Conservation (phyloP, 371 early-diverging fungal genomes). For the Mucor plumbeus region DNA sequence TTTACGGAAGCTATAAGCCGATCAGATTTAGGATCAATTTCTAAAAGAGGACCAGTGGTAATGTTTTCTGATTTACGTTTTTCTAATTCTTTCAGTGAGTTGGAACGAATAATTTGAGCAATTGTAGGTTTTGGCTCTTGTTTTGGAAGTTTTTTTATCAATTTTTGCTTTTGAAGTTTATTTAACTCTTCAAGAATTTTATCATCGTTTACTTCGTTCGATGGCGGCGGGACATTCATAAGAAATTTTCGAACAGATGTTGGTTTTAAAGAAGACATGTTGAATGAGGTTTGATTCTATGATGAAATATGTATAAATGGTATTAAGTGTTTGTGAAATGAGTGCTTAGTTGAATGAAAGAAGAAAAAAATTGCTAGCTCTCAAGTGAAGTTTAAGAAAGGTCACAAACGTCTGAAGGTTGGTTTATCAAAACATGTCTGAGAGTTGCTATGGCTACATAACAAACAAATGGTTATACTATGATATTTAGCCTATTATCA, state of each 20-base stretch:
- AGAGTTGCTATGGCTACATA: too few species aligned
- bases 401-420: too few species aligned
- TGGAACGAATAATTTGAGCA: constrained; percentile 1
- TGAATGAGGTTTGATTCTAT: background rate
- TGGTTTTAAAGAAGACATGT: background rate
- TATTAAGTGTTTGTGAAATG: background rate
- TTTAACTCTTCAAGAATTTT: background rate
- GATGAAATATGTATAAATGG: background rate
- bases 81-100: background rate
- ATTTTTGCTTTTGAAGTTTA: background rate
- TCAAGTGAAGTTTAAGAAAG: too few species aligned
- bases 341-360: too few species aligned
- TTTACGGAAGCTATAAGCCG: background rate
- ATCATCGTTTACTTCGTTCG: background rate
- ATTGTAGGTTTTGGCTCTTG: background rate
- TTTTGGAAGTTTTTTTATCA: background rate
- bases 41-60: background rate
- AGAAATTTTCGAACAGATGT: background rate
- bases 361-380: too few species aligned
- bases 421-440: too few species aligned
- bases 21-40: background rate
- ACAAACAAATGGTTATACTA: too few species aligned
- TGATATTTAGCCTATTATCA: too few species aligned
- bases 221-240: background rate
- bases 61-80: background rate